phyloP scores from a whole-genome alignment of 352 stramenopile species.

The Detonula confervacea region DNA sequence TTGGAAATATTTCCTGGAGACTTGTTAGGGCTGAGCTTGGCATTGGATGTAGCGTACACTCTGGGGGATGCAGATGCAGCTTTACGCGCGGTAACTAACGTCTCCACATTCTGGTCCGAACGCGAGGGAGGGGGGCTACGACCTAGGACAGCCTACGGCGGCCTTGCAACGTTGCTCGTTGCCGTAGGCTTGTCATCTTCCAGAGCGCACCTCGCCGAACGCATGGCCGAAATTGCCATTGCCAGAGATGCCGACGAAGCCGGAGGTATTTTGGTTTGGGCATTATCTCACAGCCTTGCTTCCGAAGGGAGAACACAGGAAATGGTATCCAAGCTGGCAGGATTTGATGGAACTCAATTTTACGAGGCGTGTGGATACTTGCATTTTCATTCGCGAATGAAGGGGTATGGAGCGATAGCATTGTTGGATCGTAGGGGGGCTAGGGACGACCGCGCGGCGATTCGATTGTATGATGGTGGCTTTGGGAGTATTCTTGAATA shows the following conservation, averaged over 20 bases:
- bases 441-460: slow-evolving; percentile 55
- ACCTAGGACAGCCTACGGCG: slow-evolving; percentile 22
- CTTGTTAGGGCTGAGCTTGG: slow-evolving; percentile 72
- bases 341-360: slow-evolving; percentile 67
- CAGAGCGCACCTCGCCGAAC: slow-evolving; percentile 58
- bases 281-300: slow-evolving; percentile 66
- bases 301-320: slow-evolving; percentile 71
- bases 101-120: slow-evolving; percentile 80
- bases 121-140: slow-evolving; percentile 44
- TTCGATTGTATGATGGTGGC: slow-evolving; percentile 77
- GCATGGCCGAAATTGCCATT: slow-evolving; percentile 56
- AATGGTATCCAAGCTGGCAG: slow-evolving; percentile 73
- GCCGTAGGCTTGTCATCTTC: slow-evolving; percentile 71
- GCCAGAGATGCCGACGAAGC: slow-evolving; percentile 54
- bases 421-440: slow-evolving; percentile 71
- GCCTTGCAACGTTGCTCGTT: slow-evolving; percentile 59
- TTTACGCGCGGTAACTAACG: slow-evolving; percentile 58
- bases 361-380: slow-evolving; percentile 76
- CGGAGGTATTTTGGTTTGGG: slow-evolving; percentile 64
- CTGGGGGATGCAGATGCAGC: slow-evolving; percentile 66
- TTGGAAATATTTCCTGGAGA: slow-evolving; percentile 76
- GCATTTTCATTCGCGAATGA: slow-evolving; percentile 72
- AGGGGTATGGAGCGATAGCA: slow-evolving; percentile 74
- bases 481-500: slow-evolving; percentile 72
- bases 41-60: slow-evolving; percentile 75